Evolutionary conservation across 441 rosid species (phyloP), one percentile per base, ranked within the genome.

Genomic region (Pelargonium cotyledonis): DNA sequence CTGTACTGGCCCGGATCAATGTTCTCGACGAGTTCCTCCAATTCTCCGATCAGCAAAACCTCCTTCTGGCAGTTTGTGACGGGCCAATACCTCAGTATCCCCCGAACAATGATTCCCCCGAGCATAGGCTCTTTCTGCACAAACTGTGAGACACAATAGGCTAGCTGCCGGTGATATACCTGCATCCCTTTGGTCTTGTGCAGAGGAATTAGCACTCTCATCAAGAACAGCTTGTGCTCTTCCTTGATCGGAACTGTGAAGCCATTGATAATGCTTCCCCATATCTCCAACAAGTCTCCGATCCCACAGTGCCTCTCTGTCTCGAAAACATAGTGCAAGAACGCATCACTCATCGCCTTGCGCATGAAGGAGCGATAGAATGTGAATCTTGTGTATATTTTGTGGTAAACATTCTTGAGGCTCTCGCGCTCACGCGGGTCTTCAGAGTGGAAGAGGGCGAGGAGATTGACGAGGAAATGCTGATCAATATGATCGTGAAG

Each of bases 391-490:
- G 66, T 53, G 49, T 70, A 70, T 19, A 70, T 63, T n/a, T 60
- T 65, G 62, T 70, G 96, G 5, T 89, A 80, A 51, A 88, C 86
- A 0, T 88, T 89, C 81, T 91, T 91, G 68, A 91, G 70, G 78
- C 86, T 89, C 75, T 91, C 97, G 80, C 97, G 86, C 75, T 89
- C 97, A 66, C 96, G 82, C 60, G 86, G 94, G 38, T 91, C 97
- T 72, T 89, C 96, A 9, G 96, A 86, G 76, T 86, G 89, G 58
- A 91, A 89, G 85, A 88, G 80, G 80, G 88, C 94, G 35, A 91
- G 76, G 74, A 91, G 75, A 70, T 77, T 85, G 84, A 89, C 76
- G 64, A 91, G 89, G 66, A 91, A 91, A 0, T 96, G 88, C 79
- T 86, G 94, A 64, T 89, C 94, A 44, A 89, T 77, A 64, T 89